phyloP scores from a whole-genome alignment of 1,284 basidiomycete species.

The Inonotus hispidus region DNA sequence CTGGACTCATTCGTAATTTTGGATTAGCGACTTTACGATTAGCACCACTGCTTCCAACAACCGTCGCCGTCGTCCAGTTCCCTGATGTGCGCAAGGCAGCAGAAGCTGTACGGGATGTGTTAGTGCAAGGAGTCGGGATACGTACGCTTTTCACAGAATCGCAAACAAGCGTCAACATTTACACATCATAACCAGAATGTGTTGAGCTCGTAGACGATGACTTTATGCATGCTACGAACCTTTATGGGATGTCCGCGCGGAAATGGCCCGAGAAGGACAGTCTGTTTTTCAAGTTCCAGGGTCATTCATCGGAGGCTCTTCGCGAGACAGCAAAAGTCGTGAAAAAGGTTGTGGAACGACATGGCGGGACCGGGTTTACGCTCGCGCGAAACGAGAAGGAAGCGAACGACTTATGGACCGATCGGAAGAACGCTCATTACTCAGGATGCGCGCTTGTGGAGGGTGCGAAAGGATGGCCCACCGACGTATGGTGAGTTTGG shows the following conservation, averaged over 20 bases:
- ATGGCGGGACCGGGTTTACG: constrained; percentile 68
- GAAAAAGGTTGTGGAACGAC: constrained; percentile 49
- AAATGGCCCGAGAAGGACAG: constrained; percentile 68
- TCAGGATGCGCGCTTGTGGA: constrained; percentile 62
- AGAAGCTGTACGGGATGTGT: constrained; percentile 68
- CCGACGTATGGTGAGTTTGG: constrained; percentile 72
- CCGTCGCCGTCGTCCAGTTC: constrained; percentile 65
- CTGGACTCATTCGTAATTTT: not conserved
- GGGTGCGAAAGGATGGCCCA: constrained; percentile 66
- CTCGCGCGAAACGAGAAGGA: constrained; percentile 65
- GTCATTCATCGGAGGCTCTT: constrained; percentile 54
- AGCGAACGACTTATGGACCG: constrained; percentile 76
- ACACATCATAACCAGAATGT: constrained; percentile 45
- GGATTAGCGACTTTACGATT: constrained; percentile 71
- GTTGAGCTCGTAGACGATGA: constrained; percentile 72
- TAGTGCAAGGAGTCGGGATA: constrained; percentile 69
- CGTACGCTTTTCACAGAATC: constrained; percentile 37
- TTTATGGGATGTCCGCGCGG: constrained; percentile 49
- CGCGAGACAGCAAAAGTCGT: constrained; percentile 59
- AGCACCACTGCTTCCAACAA: constrained; percentile 75
- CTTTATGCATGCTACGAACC: constrained; percentile 69
- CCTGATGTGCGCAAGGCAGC: constrained; percentile 62
- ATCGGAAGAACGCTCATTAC: constrained; percentile 81
- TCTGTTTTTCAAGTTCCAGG: constrained; percentile 88
- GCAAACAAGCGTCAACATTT: not conserved